These are phyloP conservation scores for Aspergillus terreus DNA, from an alignment of 2,329 filamentous ascomycete genomes.

Conservation along the genomic window DNA sequence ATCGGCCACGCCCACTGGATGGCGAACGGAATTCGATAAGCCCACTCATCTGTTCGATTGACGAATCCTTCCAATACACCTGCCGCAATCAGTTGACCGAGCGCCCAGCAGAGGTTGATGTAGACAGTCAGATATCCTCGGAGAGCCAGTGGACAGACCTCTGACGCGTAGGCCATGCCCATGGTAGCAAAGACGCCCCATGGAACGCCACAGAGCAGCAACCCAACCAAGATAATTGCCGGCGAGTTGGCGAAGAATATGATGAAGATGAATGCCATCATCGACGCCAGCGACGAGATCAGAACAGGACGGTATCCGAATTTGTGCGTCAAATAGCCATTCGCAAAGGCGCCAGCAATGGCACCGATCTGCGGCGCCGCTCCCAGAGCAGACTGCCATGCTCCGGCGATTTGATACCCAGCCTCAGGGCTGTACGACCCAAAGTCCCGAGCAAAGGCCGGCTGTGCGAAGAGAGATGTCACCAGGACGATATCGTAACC, in stretches of 20 bases:
- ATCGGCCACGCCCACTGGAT: constrained; percentile 29
- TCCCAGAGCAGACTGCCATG: constrained; percentile 33
- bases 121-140: constrained; percentile 4
- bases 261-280: neutral
- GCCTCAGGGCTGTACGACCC: constrained; percentile 5
- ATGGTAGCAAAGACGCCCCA: constrained; percentile 2
- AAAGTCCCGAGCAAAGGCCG: constrained; percentile 12
- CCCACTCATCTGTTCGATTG: constrained; percentile 26
- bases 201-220: constrained; percentile 1
- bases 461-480: constrained; percentile 30
- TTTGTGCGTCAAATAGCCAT: constrained; percentile 15
- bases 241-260: neutral
- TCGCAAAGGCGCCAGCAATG: constrained; percentile 19
- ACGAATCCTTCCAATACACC: constrained; percentile 34
- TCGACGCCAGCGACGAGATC: constrained; percentile 2
- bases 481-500: constrained; percentile 37
- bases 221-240: neutral
- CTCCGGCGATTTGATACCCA: constrained; percentile 27
- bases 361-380: constrained; percentile 29
- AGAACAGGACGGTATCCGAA: constrained; percentile 16
- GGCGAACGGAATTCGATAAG: constrained; percentile 38
- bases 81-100: constrained; percentile 35
- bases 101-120: constrained; percentile 5
- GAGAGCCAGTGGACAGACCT: constrained; percentile 1
- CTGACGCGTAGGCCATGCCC: neutral